Conservation (phyloP, 1,284 basidiomycete genomes). For the Rhodotorula sp. region DNA sequence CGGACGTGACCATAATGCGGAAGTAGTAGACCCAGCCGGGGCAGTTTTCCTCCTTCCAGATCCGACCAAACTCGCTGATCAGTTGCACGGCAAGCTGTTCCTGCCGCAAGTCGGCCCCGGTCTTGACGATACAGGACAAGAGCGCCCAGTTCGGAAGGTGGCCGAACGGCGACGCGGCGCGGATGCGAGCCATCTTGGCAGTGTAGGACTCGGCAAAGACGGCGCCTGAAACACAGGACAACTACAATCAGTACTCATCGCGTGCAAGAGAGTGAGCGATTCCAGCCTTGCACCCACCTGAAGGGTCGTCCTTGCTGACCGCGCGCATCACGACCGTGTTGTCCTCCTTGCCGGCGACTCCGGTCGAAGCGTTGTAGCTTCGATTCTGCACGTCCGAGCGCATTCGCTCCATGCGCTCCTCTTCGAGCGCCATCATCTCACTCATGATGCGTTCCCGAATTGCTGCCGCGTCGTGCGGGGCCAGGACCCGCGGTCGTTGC, state of each 20-base stretch:
- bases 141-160: conserved; percentile 73
- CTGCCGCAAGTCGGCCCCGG: conserved; percentile 92
- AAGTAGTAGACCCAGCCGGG: conserved; percentile 86
- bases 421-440: conserved; percentile 95
- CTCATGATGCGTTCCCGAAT: conserved; percentile 97
- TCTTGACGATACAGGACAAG: conserved; percentile 97
- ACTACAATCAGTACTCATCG: not conserved
- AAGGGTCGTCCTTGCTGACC: conserved; percentile 95
- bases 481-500: conserved; percentile 53
- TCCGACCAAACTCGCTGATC: conserved; percentile 85
- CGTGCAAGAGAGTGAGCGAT: no score
- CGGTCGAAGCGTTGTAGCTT: conserved; percentile 11
- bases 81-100: conserved; percentile 96
- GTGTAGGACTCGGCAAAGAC: conserved; percentile 96
- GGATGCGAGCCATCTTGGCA: conserved; percentile 91
- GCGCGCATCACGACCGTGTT: conserved; percentile 74
- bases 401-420: conserved; percentile 95
- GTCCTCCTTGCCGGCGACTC: conserved; percentile 38
- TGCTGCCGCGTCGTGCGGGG: conserved; percentile 75
- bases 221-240: conserved; percentile 52
- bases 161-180: conserved; percentile 89
- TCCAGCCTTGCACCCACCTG: conserved; percentile 55
- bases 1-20: conserved; percentile 91
- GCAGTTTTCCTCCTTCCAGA: conserved; percentile 91
- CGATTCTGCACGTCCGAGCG: conserved; percentile 51